Conservation (phyloP, 306 rosid species). For the Erythrophleum fordii region DNA sequence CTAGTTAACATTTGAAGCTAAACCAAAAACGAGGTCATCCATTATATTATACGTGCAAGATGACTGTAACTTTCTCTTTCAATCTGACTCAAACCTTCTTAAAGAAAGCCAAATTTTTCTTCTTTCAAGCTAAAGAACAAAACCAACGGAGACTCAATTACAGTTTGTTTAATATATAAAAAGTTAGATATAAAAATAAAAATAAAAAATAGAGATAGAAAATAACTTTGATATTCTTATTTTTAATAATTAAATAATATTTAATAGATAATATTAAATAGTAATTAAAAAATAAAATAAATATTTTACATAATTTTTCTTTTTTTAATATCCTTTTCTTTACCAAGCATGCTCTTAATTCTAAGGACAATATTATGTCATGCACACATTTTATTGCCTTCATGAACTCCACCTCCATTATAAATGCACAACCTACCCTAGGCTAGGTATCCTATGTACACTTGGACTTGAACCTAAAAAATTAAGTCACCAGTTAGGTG, state of each 20-base stretch:
- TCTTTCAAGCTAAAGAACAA: neutral
- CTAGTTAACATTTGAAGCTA: neutral
- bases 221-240: too few species aligned
- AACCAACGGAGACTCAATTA: neutral
- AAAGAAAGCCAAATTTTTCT: slow-evolving; percentile 3
- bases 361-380: neutral
- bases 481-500: slow-evolving; percentile 14
- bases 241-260: too few species aligned
- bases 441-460: slow-evolving; percentile 3
- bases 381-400: neutral
- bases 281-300: too few species aligned
- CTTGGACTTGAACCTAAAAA: slow-evolving; percentile 19
- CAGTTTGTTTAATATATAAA: too few species aligned
- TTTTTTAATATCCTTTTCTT: too few species aligned
- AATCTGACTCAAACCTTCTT: neutral
- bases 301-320: too few species aligned
- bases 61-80: neutral
- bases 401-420: neutral
- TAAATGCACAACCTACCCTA: neutral
- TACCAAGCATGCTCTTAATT: slow-evolving; percentile 16
- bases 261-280: too few species aligned
- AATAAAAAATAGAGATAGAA: too few species aligned
- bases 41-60: neutral
- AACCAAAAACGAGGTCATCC: neutral
- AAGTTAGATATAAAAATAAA: too few species aligned